Conservation (phyloP, 208 protist genomes). For the Tritrichomonas musculus region DNA sequence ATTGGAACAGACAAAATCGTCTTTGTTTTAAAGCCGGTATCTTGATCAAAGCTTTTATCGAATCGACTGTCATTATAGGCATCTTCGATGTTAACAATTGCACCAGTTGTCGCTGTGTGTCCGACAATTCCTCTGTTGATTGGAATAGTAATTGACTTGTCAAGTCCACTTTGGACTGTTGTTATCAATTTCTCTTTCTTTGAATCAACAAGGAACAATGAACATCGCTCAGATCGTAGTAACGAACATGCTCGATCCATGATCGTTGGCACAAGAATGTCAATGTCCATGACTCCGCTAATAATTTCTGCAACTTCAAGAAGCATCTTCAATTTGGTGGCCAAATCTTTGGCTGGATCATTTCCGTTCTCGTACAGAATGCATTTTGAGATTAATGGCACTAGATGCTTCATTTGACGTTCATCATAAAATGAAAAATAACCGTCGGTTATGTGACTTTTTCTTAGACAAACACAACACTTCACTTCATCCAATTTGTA, state of each 20-base stretch:
- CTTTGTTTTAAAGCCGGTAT: conserved; percentile 14
- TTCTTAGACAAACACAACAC: too few species aligned
- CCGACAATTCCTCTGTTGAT: conserved; percentile 40
- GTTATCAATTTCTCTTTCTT: neutral
- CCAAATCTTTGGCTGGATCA: neutral
- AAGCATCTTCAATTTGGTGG: neutral
- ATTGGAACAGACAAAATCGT: neutral
- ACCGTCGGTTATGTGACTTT: too few species aligned
- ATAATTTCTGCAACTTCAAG: neutral
- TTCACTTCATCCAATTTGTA: too few species aligned
- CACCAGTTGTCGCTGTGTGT: conserved; percentile 43
- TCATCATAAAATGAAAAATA: too few species aligned
- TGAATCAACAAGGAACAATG: neutral
- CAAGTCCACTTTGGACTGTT: neutral
- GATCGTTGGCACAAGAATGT: neutral
- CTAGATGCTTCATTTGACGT: too few species aligned
- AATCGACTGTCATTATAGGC: conserved; percentile 55
- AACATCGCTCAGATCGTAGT: neutral
- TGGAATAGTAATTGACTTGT: conserved; percentile 34
- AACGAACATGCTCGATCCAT: conserved; percentile 3
- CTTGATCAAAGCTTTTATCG: neutral
- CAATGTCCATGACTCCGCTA: neutral
- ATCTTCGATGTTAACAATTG: conserved; percentile 51
- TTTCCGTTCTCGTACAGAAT: too few species aligned
- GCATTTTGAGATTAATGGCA: too few species aligned